Evolutionary conservation across 2,329 filamentous ascomycete genomes (phyloP), one percentile per base, ranked within the genome.

Genomic region (Xylariaceae sp.): DNA sequence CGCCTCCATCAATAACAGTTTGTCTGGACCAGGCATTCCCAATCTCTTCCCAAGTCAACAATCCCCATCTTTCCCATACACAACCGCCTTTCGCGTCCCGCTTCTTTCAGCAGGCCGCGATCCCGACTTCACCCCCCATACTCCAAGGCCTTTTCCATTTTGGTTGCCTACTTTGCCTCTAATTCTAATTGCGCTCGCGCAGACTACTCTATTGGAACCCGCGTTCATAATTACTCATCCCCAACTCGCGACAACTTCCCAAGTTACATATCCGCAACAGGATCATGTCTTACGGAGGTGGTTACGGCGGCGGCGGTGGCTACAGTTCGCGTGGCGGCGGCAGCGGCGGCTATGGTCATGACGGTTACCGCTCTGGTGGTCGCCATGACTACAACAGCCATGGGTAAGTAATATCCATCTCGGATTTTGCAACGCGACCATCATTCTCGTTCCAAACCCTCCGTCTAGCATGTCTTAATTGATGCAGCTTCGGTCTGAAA

Each of bases 281-380:
- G 41, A 43, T 12, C 70, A 89, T 89, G 86, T 88, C 86, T 74
- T 88, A 89, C 82, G 80, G 83, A 67, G 79, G 74, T 61, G 70
- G 68, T 61, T 71, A 74, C 61, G 72, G 76, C 59, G 76, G 77
- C 61, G 72, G 76, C 59, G 76, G 79, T 60, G 71, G 74, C 30
- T 58, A 58, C 49, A 26, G 55, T 36, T 58, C 55, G 19, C 55
- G 54, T 47, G 52, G 57, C 41, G 47, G 51, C 29, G 74, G n/a
- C 58, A 70, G 72, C 62, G 73, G 73, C 44, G 63, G 66, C 36
- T 61, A 64, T 41, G 59, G 64, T 47, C 58, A 63, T 15, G 60
- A 63, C 8, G 59, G 65, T 30, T 62, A 68, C 49, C 37, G 61
- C 47, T 65, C 63, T 47, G 61, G 63, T 42, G 60, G 63, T 36